These are phyloP conservation scores for Adansonia digitata DNA, from an alignment of 345 rosid species.

Conservation along the genomic window DNA sequence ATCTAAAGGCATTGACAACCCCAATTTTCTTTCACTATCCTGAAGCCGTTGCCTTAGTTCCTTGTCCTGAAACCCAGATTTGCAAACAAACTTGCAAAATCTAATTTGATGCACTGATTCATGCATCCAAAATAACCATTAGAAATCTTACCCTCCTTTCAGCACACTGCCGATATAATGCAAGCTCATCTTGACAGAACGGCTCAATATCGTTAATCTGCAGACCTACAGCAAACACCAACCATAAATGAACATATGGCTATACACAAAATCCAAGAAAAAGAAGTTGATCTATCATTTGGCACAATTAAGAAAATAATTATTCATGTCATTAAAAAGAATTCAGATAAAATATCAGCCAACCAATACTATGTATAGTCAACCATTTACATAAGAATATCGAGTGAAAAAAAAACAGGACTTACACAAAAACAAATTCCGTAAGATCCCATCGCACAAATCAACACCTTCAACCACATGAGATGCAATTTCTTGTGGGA, in stretches of 20 bases:
- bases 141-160: slow-evolving; percentile 59
- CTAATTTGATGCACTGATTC: not conserved
- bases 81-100: slow-evolving; percentile 10
- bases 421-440: slow-evolving; percentile 89
- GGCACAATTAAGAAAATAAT: not conserved
- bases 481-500: slow-evolving; percentile 86
- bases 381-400: not conserved
- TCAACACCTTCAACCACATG: slow-evolving; percentile 86
- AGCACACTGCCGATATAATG: slow-evolving; percentile 69
- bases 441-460: slow-evolving; percentile 73
- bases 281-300: slow-evolving; percentile 1
- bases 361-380: not conserved
- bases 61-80: slow-evolving; percentile 57
- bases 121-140: not conserved
- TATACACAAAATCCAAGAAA: not conserved
- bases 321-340: not conserved
- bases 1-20: slow-evolving; percentile 79
- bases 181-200: slow-evolving; percentile 92
- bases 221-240: slow-evolving; percentile 45
- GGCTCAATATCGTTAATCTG: slow-evolving; percentile 90
- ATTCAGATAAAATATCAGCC: not conserved
- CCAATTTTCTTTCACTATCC: slow-evolving; percentile 84
- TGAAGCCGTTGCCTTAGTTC: slow-evolving; percentile 70
- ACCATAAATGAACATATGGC: not conserved
- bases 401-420: not conserved